Base-by-base conservation (phyloP, 495 filamentous ascomycete species). In the Durotheca rogersii region DNA sequence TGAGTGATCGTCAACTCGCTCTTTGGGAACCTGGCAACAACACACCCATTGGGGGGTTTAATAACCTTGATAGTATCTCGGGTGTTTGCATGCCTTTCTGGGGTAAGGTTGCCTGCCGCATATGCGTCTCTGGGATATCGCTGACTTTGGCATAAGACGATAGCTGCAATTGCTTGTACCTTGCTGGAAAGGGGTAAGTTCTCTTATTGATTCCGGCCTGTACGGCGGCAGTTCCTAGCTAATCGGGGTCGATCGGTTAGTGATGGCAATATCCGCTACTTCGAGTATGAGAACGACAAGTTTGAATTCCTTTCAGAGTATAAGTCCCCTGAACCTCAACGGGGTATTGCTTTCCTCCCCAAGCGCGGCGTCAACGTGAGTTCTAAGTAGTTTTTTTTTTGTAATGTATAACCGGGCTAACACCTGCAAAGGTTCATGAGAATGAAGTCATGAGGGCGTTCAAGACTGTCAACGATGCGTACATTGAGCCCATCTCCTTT, bases 61-160 rank as follows among this genome's bases (percentile, higher is more conserved):
- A 81, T 61, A 84, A 82, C 35, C 75, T 98, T 36, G 94, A 97
- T 67, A 89, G 89, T 18, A 95, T 95, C 54, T 96, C 92, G 12
- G 94, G 94, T 60, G 90, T 98, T 35, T 95, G 89, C 76, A 97
- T 98, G 89, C 93, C 93, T 4, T 98, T 98, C 81, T 98, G 93
- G 93, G 93, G 76, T 79, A 69, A 58, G 67, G 38, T 53, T 9
- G 0, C 11, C 19, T 12, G 12, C 6, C 15, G 4, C 16, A 1
- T 0, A 7, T 17, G n/a, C 1, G 32, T 39, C 25, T 48, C n/a
- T 1, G 34, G 23, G 10, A 6, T 15, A 33, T 40, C 17, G 29
- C 71, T 75, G 60, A 78, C 64, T 6, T 20, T 9, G 14, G 6
- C 10, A 10, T 34, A n/a, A 79, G 77, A 98, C 67, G 94, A 97